These are phyloP conservation scores for Xerocomellus intermedius DNA, from an alignment of 768 basidiomycete species.

Conservation along the genomic window DNA sequence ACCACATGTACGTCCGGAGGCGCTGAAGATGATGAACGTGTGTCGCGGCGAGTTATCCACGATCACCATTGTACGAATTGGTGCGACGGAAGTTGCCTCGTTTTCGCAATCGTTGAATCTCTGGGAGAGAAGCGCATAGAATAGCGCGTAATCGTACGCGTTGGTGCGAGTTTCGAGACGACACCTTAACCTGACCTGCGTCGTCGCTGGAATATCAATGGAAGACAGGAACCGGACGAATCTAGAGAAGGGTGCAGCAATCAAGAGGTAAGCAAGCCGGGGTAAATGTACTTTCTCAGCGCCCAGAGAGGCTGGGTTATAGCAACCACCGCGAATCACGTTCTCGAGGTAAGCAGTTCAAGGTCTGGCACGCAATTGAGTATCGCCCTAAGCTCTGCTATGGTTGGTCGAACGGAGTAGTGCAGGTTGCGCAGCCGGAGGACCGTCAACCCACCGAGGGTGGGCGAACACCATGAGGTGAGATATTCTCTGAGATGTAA, in stretches of 20 bases:
- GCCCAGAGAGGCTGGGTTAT: neutral
- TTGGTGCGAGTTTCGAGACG: neutral
- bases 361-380: slow-evolving; percentile 2
- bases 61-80: neutral
- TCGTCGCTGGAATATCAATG: neutral
- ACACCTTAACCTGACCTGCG: neutral
- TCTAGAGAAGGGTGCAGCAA: neutral
- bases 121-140: neutral
- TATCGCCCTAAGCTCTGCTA: neutral
- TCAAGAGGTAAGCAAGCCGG: neutral
- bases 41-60: too few species aligned
- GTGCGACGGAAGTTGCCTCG: neutral
- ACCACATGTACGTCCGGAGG: neutral
- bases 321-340: neutral
- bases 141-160: neutral
- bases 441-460: neutral
- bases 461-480: neutral
- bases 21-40: neutral
- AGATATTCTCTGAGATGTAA: neutral
- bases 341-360: neutral
- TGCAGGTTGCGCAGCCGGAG: neutral
- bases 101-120: neutral
- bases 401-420: neutral
- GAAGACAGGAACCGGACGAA: neutral
- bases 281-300: neutral